These are phyloP conservation scores for Lachnellula suecica DNA, from an alignment of 2,329 filamentous ascomycete species.

Conservation along the genomic window DNA sequence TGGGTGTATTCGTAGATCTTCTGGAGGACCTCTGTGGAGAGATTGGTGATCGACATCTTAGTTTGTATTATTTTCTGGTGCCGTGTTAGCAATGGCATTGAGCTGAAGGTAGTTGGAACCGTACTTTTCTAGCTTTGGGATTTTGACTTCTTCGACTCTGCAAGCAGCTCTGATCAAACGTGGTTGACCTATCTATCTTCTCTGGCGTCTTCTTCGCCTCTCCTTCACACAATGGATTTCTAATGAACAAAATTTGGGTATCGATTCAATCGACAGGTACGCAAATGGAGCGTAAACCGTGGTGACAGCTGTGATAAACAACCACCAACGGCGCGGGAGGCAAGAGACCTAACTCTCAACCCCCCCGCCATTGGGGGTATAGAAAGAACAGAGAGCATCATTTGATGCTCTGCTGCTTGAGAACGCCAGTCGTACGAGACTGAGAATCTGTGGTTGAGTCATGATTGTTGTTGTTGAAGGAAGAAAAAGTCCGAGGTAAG, in stretches of 20 bases:
- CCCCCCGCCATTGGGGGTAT: conserved; percentile 35
- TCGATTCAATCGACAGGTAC: conserved; percentile 20
- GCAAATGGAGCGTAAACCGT: conserved; percentile 22
- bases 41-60: conserved; percentile 28
- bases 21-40: conserved; percentile 33
- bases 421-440: conserved; percentile 26
- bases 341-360: conserved; percentile 27
- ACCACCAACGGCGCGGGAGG: conserved; percentile 24
- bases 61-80: neutral
- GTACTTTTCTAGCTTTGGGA: conserved; percentile 16
- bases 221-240: neutral
- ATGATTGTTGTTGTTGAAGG: conserved; percentile 27
- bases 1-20: conserved; percentile 30
- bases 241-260: conserved; percentile 10
- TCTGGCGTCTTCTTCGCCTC: conserved; percentile 6
- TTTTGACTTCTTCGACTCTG: conserved; percentile 9
- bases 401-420: conserved; percentile 23
- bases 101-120: neutral
- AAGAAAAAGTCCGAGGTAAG: neutral
- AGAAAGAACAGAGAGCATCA: conserved; percentile 28
- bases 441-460: conserved; percentile 23
- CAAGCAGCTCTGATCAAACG: conserved; percentile 12
- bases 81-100: conserved; percentile 7
- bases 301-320: conserved; percentile 24
- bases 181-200: conserved; percentile 13